These are phyloP conservation scores for Geum urbanum DNA, from an alignment of 306 rosid genomes.

Conservation along the genomic window DNA sequence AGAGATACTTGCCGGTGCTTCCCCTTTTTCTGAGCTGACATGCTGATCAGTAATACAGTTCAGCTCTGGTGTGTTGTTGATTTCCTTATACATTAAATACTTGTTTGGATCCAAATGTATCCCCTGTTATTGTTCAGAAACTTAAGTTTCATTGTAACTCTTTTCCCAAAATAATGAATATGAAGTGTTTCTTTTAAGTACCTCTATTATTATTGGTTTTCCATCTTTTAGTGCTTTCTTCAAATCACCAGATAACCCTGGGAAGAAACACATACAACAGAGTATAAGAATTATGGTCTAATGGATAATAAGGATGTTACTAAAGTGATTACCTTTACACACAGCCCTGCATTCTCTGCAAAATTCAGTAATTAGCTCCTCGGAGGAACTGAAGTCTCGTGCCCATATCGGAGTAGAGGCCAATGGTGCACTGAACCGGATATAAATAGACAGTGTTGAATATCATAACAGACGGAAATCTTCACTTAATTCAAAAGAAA, in stretches of 20 bases:
- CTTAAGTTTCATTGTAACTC: not conserved
- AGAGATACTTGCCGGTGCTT: slow-evolving; percentile 29
- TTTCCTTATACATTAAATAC: slow-evolving; percentile 79
- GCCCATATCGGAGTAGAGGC: slow-evolving; percentile 83
- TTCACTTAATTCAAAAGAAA: not conserved
- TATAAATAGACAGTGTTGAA: slow-evolving; percentile 20
- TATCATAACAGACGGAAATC: slow-evolving; percentile 2
- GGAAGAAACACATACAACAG: slow-evolving; percentile 7
- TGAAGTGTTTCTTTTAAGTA: slow-evolving; percentile 19
- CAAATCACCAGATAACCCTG: slow-evolving; percentile 96
- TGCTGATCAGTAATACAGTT: not conserved
- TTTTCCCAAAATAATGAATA: not conserved
- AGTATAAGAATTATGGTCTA: not conserved
- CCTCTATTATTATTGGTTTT: slow-evolving; percentile 94
- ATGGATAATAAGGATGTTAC: not conserved
- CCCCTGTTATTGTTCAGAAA: slow-evolving; percentile 43
- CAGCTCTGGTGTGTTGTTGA: slow-evolving; percentile 42
- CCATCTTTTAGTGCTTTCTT: slow-evolving; percentile 99
- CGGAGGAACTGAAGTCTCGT: slow-evolving; percentile 73
- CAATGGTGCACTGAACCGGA: slow-evolving; percentile 70
- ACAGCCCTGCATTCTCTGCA: slow-evolving; percentile 97
- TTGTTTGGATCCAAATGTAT: slow-evolving; percentile 96
- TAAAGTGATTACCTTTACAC: slow-evolving; percentile 54
- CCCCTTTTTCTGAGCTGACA: slow-evolving; percentile 37
- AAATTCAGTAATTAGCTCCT: slow-evolving; percentile 86